Evolutionary conservation across 202 grass and related monocot species (phyloP), one percentile per base, ranked within the genome.

Genomic region (Digitaria exilis): DNA sequence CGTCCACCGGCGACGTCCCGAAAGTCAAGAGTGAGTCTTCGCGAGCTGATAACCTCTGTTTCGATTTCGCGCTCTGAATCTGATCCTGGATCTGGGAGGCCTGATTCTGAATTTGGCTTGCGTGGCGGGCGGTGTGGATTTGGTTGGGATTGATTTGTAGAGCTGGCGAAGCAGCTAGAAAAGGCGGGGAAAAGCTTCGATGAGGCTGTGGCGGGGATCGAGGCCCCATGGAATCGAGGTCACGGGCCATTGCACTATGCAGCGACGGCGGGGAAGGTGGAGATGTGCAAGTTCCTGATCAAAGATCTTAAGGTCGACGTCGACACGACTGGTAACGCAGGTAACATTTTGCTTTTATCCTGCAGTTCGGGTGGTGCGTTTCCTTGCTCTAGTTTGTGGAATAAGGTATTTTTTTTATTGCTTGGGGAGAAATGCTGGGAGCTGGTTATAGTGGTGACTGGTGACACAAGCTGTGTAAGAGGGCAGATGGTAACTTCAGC

Each of bases 201-300:
- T 18, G 19, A 56, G 3, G 49, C 4, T 10, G 71, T 74, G 49
- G 49, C 4, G 18, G 28, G 11, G 70, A 22, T 71, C 9, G 12
- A 49, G 6, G 42, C 16, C 46, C 45, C 28, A 46, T 51, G 17
- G 70, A 2, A 29, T 30, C 19, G 6, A 49, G 13, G 48, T 52
- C 16, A 55, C 6, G 69, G 80, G 14, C 80, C 69, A 16, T 43
- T 73, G 13, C 69, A 73, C 69, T 19, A 63, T 57, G 68, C 80
- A 2, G 69, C 80, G 29, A 24, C 15, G 43, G 28, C 28, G 1
- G 80, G 80, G 14, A 82, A 22, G 56, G 29, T 14, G 13, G 56
- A 63, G 29, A 51, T 73, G 56, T 82, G 80, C 80, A 50, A 37
- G 69, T 39, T 82, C 3, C 44, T 82, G 5, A 4, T 73, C 44